These are phyloP conservation scores for Polyporus tsugae DNA, from an alignment of 1,284 basidiomycete genomes.

Conservation along the genomic window DNA sequence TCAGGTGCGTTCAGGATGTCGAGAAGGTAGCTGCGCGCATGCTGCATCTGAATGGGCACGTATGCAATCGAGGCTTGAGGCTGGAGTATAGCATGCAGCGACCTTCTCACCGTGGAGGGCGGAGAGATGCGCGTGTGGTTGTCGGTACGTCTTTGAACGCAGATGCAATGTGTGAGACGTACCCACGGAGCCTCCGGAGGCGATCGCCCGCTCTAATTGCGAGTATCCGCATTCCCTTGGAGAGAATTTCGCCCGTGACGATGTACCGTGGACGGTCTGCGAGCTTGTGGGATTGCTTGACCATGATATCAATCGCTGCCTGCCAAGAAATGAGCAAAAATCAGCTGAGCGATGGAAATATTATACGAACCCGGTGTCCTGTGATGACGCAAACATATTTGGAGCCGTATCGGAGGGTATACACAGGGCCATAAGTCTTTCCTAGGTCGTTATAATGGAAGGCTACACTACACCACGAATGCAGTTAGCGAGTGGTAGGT, in stretches of 20 bases:
- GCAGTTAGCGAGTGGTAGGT: not conserved
- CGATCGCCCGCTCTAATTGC: slow-evolving; percentile 29
- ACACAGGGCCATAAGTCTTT: slow-evolving; percentile 33
- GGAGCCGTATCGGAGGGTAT: slow-evolving; percentile 32
- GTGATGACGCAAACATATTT: slow-evolving; percentile 31
- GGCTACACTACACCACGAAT: slow-evolving; percentile 16
- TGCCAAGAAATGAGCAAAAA: not conserved
- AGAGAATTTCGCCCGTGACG: slow-evolving; percentile 30
- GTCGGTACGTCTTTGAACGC: not conserved
- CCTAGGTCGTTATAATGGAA: slow-evolving; percentile 28
- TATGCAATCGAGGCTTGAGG: slow-evolving; percentile 23
- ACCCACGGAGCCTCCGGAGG: slow-evolving; percentile 31
- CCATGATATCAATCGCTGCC: slow-evolving; percentile 35
- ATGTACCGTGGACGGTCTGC: slow-evolving; percentile 32
- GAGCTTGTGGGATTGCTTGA: slow-evolving; percentile 32
- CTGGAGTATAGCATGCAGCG: slow-evolving; percentile 27
- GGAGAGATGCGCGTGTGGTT: not conserved
- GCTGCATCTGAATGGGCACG: slow-evolving; percentile 26
- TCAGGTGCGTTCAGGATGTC: slow-evolving; percentile 24
- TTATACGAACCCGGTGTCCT: slow-evolving; percentile 23
- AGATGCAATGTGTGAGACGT: not conserved
- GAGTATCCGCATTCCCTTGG: slow-evolving; percentile 30
- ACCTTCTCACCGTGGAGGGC: not conserved
- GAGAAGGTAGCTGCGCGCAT: slow-evolving; percentile 24
- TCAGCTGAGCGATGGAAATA: not conserved